These are phyloP conservation scores for Cyclotella cryptica DNA, from an alignment of 108 stramenopile species.

Conservation along the genomic window DNA sequence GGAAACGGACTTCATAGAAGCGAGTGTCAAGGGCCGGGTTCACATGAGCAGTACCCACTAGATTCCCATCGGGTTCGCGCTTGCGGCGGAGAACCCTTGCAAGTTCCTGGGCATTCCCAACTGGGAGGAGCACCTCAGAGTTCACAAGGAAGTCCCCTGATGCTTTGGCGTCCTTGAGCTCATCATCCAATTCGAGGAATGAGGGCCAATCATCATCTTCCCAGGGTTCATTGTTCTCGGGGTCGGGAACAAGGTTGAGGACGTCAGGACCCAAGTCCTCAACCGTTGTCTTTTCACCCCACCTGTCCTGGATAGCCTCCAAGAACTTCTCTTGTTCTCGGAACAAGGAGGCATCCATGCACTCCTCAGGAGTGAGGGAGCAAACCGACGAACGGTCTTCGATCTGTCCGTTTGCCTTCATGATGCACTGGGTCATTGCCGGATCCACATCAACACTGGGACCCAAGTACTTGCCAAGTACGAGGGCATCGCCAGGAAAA, in stretches of 20 bases:
- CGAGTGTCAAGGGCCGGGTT: no score
- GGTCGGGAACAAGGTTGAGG: background rate
- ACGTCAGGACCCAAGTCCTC: background rate
- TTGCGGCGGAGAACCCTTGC: slow-evolving; percentile 48
- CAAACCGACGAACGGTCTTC: slow-evolving; percentile 4
- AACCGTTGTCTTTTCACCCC: background rate
- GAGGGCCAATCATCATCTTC: slow-evolving; percentile 1
- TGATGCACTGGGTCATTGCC: slow-evolving; percentile 28
- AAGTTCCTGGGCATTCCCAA: background rate
- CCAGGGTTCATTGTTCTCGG: background rate
- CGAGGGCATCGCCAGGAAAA: no score
- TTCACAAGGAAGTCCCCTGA: slow-evolving; percentile 28
- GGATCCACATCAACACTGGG: slow-evolving; percentile 43
- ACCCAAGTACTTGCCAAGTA: no score
- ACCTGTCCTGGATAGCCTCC: background rate
- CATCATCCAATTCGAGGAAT: background rate
- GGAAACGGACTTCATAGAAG: no score
- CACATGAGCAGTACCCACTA: no score
- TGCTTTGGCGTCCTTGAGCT: background rate
- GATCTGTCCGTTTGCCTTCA: slow-evolving; percentile 29
- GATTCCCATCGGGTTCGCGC: slow-evolving; percentile 40
- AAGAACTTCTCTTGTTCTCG: background rate
- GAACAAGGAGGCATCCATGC: background rate
- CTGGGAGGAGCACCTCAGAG: slow-evolving; percentile 29
- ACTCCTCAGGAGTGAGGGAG: slow-evolving; percentile 7